These are phyloP conservation scores for Plasmodium knowlesi DNA, from an alignment of 169 alveolate species.

Conservation along the genomic window DNA sequence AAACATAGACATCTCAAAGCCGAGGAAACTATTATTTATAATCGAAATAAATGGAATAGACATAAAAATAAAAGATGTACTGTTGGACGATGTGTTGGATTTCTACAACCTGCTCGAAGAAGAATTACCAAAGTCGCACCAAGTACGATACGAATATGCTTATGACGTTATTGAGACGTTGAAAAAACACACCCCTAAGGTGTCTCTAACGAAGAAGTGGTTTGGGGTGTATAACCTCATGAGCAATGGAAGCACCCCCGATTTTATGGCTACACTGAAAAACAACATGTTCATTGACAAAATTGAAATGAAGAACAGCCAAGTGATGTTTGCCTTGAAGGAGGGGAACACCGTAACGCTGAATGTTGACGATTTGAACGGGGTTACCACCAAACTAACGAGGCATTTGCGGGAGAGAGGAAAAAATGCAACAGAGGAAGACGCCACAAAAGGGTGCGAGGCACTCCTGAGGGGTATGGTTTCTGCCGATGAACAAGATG, in stretches of 20 bases:
- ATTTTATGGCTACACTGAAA: conserved; percentile 46
- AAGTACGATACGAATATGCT: conserved; percentile 68
- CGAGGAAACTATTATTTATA: conserved; percentile 65
- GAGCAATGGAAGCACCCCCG: conserved; percentile 75
- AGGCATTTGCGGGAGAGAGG: conserved; percentile 12
- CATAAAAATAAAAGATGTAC: conserved; percentile 48
- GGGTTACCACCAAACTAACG: conserved; percentile 49
- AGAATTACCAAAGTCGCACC: conserved; percentile 64
- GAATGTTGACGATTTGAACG: conserved; percentile 61
- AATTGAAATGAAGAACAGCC: conserved; percentile 51
- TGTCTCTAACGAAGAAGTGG: conserved; percentile 66
- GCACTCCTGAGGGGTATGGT: not conserved
- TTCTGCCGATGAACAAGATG: conserved; percentile 25
- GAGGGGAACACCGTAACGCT: conserved; percentile 44
- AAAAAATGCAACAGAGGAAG: not conserved
- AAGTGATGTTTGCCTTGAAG: conserved; percentile 48
- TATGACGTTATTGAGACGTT: conserved; percentile 69
- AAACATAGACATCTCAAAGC: conserved; percentile 60
- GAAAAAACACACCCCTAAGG: conserved; percentile 69
- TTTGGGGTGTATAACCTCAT: conserved; percentile 56
- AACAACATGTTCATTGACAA: conserved; percentile 56
- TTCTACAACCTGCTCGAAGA: conserved; percentile 60
- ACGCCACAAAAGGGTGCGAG: not conserved
- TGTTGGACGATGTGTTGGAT: conserved; percentile 27
- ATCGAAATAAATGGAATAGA: conserved; percentile 57